Conservation (phyloP, 495 filamentous ascomycete genomes). For the Penicillium egyptiacum region DNA sequence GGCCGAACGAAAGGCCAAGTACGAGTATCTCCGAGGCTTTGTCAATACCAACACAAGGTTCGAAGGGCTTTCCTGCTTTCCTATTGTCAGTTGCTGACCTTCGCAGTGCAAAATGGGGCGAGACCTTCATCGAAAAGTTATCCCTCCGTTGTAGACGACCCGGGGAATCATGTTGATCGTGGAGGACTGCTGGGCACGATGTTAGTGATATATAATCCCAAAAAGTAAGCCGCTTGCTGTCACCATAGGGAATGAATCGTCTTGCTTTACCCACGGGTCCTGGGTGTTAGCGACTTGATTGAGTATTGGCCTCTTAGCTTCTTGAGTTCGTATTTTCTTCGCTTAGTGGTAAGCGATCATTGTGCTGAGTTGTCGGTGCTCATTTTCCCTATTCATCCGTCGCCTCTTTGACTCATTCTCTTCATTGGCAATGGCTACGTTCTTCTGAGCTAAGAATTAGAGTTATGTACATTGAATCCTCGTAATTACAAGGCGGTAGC, state of each 20-base stretch:
- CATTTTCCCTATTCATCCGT: neutral
- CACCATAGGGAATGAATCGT: neutral
- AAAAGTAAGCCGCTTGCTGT: neutral
- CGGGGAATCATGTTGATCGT: conserved; percentile 12
- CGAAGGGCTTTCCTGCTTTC: neutral
- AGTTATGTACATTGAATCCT: neutral
- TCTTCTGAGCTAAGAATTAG: neutral
- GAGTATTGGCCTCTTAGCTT: neutral
- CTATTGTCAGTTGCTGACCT: conserved; percentile 7
- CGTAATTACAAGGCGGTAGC: neutral
- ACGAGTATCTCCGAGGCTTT: conserved; percentile 76
- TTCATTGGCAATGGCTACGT: neutral
- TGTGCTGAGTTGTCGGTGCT: neutral
- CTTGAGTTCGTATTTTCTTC: neutral
- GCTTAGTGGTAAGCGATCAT: neutral
- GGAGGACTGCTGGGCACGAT: neutral
- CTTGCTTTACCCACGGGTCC: neutral
- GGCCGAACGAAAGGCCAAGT: conserved; percentile 72
- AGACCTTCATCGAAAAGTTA: conserved; percentile 36
- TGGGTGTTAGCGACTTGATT: neutral
- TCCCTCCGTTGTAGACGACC: conserved; percentile 20
- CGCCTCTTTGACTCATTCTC: neutral
- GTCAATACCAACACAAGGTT: conserved; percentile 85
- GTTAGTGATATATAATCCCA: neutral
- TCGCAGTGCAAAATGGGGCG: conserved; percentile 41